A percentile compares a stretch with the other conserved stretches of the same genome.
Evolutionary conservation across 768 basidiomycete species (phyloP).

Genomic region (Gymnopilus junonius): DNA sequence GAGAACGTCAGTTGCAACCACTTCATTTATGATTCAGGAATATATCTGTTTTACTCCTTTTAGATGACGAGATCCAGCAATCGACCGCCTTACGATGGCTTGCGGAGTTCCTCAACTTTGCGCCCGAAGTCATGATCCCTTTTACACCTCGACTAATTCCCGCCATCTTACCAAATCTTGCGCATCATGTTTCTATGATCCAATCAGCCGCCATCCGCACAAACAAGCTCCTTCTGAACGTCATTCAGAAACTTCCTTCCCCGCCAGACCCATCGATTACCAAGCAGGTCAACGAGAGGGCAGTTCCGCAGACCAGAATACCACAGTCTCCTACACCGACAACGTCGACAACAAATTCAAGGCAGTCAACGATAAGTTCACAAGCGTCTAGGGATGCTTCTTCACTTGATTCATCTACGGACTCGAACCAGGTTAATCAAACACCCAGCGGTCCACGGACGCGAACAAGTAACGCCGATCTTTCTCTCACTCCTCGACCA

Average conservation of each 20-base stretch:
- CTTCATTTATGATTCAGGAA: not conserved
- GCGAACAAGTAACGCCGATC: slow-evolving; percentile 38
- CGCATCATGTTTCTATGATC: slow-evolving; percentile 88
- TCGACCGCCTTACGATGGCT: slow-evolving; percentile 95
- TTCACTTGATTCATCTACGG: slow-evolving; percentile 47
- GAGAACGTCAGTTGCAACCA: slow-evolving; percentile 65
- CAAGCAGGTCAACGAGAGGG: slow-evolving; percentile 29
- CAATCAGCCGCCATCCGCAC: slow-evolving; percentile 85
- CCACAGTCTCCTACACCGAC: slow-evolving; percentile 64
- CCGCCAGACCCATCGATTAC: slow-evolving; percentile 55
- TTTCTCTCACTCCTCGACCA: slow-evolving; percentile 40
- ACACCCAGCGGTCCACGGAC: slow-evolving; percentile 18
- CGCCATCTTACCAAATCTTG: slow-evolving; percentile 92
- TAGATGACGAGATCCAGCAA: slow-evolving; percentile 95
- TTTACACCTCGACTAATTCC: slow-evolving; percentile 94
- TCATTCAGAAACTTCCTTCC: slow-evolving; percentile 84
- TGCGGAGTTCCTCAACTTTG: slow-evolving; percentile 85
- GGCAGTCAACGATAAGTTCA: slow-evolving; percentile 52
- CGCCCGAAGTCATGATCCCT: slow-evolving; percentile 90
- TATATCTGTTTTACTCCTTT: not conserved
- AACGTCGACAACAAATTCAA: slow-evolving; percentile 46
- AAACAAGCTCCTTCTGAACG: slow-evolving; percentile 81
- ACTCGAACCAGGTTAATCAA: slow-evolving; percentile 24
- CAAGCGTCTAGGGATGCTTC: slow-evolving; percentile 50
- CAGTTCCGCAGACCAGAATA: slow-evolving; percentile 37